Evolutionary conservation across 345 rosid genomes (phyloP), one percentile per base, ranked within the genome.

Genomic region (Arabidopsis suecica): DNA sequence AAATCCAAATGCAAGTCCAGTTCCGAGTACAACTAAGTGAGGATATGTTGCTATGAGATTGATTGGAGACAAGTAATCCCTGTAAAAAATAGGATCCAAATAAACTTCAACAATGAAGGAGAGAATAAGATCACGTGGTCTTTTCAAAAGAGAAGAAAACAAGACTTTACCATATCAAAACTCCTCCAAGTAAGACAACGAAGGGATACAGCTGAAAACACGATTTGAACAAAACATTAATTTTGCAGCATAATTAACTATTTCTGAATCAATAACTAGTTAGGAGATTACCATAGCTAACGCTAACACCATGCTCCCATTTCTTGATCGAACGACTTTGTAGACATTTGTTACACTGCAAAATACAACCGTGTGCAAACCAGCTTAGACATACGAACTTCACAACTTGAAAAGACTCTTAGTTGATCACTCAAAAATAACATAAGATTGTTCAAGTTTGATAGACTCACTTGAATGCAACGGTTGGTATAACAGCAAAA

Each of bases 1-100:
- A 79, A 95, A 95, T 49, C 99, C 99, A 82, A 95, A 95, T 44
- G 99, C 97, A 84, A 95, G 96, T 78, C 99, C 99, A 73, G 98
- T 95, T 82, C 98, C 99, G 42, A 89, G 65, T 16, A 95, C 78
- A 73, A 92, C 89, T 12, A 95, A 79, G 83, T 95, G 99, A 48
- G 98, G 97, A 81, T 95, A 95, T 65, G 82, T 86, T 57, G 78
- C 84, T 74, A 95, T 81, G 47, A 95, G 69, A 81, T 90, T 93
- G 45, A 89, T 86, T 62, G 97, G 96, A 16, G 99, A 92, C 82
- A 79, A 73, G 74, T 68, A 73, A 28, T 79, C 78, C 82, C 82
- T 78, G 54, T 0, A 28, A 33, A 3, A 40, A 28, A 5, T 9
- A 56, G 14, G 82, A 78, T 10, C 9, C 42, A 56, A 28, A 76